Evolutionary conservation across 2,329 filamentous ascomycete genomes (phyloP).

Genomic region (Knufia petricola): DNA sequence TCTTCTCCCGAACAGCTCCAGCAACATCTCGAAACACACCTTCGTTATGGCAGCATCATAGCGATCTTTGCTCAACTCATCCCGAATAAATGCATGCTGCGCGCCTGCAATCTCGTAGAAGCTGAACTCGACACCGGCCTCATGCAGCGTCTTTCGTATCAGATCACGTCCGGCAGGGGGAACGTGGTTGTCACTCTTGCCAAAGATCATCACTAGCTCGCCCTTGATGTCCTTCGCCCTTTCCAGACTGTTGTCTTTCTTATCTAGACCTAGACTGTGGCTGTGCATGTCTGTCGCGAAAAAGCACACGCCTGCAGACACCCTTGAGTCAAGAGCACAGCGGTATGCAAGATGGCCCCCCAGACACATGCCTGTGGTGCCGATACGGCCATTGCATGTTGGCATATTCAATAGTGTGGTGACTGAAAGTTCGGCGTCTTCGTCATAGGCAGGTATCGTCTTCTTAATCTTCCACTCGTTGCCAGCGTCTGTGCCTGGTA

Average conservation of each 20-base stretch:
- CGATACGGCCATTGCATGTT: conserved; percentile 73
- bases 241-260: conserved; percentile 52
- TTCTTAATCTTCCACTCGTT: conserved; percentile 81
- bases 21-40: conserved; percentile 80
- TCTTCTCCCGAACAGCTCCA: conserved; percentile 72
- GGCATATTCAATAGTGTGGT: conserved; percentile 60
- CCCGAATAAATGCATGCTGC: conserved; percentile 88
- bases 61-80: conserved; percentile 85
- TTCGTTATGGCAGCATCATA: conserved; percentile 83
- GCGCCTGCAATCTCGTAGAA: conserved; percentile 91
- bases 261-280: conserved; percentile 60
- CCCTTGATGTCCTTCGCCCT: conserved; percentile 59
- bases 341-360: conserved; percentile 77
- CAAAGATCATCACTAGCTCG: conserved; percentile 83
- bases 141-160: conserved; percentile 71
- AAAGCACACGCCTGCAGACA: conserved; percentile 71
- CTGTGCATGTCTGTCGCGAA: conserved; percentile 89
- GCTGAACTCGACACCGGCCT: conserved; percentile 62
- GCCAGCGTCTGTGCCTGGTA: conserved; percentile 73
- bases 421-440: conserved; percentile 59
- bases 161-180: conserved; percentile 72
- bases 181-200: conserved; percentile 83
- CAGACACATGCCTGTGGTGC: conserved; percentile 81
- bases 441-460: conserved; percentile 75
- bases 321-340: conserved; percentile 63